Evolutionary conservation across 2,329 filamentous ascomycete genomes (phyloP).

Genomic region (Fusarium nygamai): DNA sequence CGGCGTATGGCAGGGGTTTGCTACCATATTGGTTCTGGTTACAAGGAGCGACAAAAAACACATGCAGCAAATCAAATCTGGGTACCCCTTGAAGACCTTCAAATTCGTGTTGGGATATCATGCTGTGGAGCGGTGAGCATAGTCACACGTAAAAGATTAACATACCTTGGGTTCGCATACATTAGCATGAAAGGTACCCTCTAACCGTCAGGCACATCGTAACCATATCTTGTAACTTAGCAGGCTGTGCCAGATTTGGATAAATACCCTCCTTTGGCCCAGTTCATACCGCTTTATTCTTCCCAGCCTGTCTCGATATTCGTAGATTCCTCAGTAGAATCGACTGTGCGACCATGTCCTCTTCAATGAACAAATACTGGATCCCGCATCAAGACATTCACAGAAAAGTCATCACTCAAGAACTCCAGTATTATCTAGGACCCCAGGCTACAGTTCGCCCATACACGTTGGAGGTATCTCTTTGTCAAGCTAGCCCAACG

Average conservation of each 20-base stretch:
- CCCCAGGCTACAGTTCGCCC: constrained; percentile 66
- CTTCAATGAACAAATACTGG: constrained; percentile 67
- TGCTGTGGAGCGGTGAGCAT: constrained; percentile 42
- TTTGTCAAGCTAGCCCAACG: constrained; percentile 26
- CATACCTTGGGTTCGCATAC: constrained; percentile 41
- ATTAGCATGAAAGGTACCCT: constrained; percentile 39
- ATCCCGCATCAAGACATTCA: constrained; percentile 68
- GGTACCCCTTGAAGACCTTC: constrained; percentile 35
- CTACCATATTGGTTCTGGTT: constrained; percentile 36
- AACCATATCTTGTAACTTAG: constrained; percentile 26
- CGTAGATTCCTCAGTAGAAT: constrained; percentile 16
- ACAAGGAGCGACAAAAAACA: constrained; percentile 39
- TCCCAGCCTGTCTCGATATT: constrained; percentile 22
- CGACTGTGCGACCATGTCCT: constrained; percentile 39
- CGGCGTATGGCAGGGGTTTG: constrained; percentile 41
- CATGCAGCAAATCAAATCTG: constrained; percentile 33
- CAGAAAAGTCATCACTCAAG: constrained; percentile 67
- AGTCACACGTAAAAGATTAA: constrained; percentile 39
- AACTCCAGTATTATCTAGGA: constrained; percentile 67
- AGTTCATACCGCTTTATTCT: constrained; percentile 9
- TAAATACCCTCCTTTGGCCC: constrained; percentile 42
- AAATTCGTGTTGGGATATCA: constrained; percentile 32
- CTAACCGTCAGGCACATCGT: constrained; percentile 35
- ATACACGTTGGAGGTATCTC: constrained; percentile 64
- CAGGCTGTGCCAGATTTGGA: constrained; percentile 30